These are phyloP conservation scores for Xanthoconium separans DNA, from an alignment of 1,284 basidiomycete species.

Conservation along the genomic window DNA sequence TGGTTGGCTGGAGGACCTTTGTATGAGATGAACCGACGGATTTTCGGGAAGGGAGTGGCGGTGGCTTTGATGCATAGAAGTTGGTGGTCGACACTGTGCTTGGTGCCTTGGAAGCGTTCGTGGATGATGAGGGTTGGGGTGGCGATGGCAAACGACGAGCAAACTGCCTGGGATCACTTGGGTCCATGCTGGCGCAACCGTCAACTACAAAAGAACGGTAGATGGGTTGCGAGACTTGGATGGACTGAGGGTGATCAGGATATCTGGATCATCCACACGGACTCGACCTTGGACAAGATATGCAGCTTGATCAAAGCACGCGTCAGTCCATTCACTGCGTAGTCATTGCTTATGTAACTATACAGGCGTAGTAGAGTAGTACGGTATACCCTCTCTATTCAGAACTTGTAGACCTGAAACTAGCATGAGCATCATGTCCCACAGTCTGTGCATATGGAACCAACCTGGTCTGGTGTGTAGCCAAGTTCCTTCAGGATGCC, in stretches of 20 bases:
- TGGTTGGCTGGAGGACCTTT: slow-evolving; percentile 25
- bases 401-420: slow-evolving; percentile 60
- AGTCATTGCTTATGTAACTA: slow-evolving; percentile 30
- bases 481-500: slow-evolving; percentile 87
- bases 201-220: not conserved
- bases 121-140: slow-evolving; percentile 18
- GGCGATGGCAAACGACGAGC: slow-evolving; percentile 26
- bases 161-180: slow-evolving; percentile 18
- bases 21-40: slow-evolving; percentile 33
- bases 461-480: slow-evolving; percentile 79
- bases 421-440: slow-evolving; percentile 6
- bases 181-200: slow-evolving; percentile 25
- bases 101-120: slow-evolving; percentile 19
- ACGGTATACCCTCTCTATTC: no score
- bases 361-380: slow-evolving; percentile 10
- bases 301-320: slow-evolving; percentile 24
- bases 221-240: not conserved
- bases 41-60: slow-evolving; percentile 33
- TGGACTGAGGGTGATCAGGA: slow-evolving; percentile 13
- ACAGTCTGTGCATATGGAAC: slow-evolving; percentile 9
- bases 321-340: slow-evolving; percentile 23
- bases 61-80: slow-evolving; percentile 34
- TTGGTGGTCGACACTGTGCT: slow-evolving; percentile 26
- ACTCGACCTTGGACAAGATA: not conserved
- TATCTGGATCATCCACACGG: slow-evolving; percentile 19